Evolutionary conservation across 352 stramenopile genomes (phyloP).

Genomic region (Phytophthora constricta): DNA sequence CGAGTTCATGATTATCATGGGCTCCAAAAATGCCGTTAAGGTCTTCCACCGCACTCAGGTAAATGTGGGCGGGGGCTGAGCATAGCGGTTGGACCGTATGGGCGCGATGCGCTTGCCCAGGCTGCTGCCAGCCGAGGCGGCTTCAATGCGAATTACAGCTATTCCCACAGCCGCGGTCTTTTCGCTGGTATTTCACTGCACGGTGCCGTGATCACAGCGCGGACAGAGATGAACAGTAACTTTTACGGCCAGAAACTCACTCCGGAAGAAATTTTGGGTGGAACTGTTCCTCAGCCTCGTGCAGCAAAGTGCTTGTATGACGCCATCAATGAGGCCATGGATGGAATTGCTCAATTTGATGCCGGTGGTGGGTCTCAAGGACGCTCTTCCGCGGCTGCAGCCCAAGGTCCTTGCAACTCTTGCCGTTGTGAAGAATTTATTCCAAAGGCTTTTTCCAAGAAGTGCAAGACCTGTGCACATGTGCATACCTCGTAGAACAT

Average conservation of each 20-base stretch:
- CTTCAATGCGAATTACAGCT: conserved; percentile 94
- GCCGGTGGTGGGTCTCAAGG: conserved; percentile 23
- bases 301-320: conserved; percentile 82
- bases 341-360: conserved; percentile 68
- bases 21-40: conserved; percentile 91
- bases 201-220: conserved; percentile 90
- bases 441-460: conserved; percentile 75
- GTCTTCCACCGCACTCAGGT: conserved; percentile 91
- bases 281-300: conserved; percentile 57
- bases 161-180: conserved; percentile 92
- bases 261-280: conserved; percentile 79
- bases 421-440: conserved; percentile 68
- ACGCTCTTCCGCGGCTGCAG: conserved; percentile 14
- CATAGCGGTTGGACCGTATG: conserved; percentile 91
- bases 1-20: conserved; percentile 96
- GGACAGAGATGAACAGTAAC: conserved; percentile 94
- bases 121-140: conserved; percentile 74
- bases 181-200: conserved; percentile 94
- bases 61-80: conserved; percentile 91
- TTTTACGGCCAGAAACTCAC: conserved; percentile 93
- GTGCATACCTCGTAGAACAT: conserved; percentile 37
- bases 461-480: conserved; percentile 78
- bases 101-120: conserved; percentile 83
- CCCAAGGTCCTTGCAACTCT: conserved; percentile 46
- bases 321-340: conserved; percentile 76